Conservation (phyloP, 106 monocot genomes). For the Chionographis japonica region DNA sequence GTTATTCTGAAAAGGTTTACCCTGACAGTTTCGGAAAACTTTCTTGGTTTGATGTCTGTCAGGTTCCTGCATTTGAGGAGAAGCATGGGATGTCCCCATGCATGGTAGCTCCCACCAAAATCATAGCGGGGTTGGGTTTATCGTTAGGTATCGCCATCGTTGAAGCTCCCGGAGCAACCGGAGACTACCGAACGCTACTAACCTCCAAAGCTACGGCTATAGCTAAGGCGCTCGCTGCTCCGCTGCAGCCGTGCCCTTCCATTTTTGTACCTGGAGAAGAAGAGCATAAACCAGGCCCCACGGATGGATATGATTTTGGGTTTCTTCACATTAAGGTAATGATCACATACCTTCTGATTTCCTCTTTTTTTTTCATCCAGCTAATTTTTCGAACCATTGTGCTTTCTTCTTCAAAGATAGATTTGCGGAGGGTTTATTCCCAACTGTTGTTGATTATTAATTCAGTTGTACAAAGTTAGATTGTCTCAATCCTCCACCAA, state of each 20-base stretch:
- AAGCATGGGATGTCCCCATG: constrained; percentile 75
- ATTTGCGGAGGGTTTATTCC: too few relatives aligned
- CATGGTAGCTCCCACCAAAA: constrained; percentile 99
- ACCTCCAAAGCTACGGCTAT: constrained; percentile 87
- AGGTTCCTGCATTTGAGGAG: constrained; percentile 77
- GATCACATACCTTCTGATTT: background rate
- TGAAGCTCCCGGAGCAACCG: constrained; percentile 95
- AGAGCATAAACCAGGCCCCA: constrained; percentile 55
- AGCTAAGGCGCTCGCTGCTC: constrained; percentile 88
- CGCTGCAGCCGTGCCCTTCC: constrained; percentile 56
- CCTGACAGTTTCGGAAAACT: background rate
- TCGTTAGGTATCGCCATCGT: constrained; percentile 92
- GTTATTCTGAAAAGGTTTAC: too few relatives aligned
- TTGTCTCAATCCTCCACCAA: too few relatives aligned
- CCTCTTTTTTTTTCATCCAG: background rate
- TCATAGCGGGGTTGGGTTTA: constrained; percentile 91
- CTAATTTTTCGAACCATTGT: too few relatives aligned
- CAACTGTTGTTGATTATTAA: too few relatives aligned
- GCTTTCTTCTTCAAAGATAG: too few relatives aligned
- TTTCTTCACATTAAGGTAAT: constrained; percentile 94
- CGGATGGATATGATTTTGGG: constrained; percentile 90
- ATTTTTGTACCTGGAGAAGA: constrained; percentile 88
- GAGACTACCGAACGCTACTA: constrained; percentile 84
- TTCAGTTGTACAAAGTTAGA: too few relatives aligned
- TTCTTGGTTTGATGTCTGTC: background rate